phyloP scores from a whole-genome alignment of 2,329 filamentous ascomycete genomes.

The Ploettnerulaceae sp. region DNA sequence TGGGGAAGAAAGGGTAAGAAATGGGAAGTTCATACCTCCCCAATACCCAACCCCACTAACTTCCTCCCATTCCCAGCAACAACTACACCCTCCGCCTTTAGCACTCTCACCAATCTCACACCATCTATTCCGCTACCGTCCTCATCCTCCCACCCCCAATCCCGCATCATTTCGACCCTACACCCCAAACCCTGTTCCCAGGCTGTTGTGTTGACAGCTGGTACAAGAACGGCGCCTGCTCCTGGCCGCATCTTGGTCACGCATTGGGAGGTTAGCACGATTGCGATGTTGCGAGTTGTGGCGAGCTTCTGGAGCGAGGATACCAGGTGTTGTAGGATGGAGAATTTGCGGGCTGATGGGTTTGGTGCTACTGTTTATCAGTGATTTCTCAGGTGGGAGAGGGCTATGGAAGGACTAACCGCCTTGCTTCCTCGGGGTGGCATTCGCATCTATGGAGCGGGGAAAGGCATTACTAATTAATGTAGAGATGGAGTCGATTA shows the following conservation, averaged over 20 bases:
- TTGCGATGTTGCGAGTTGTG: constrained; percentile 63
- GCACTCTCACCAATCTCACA: constrained; percentile 56
- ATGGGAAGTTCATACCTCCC: constrained; percentile 19
- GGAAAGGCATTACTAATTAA: constrained; percentile 75
- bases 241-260: constrained; percentile 72
- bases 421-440: constrained; percentile 22
- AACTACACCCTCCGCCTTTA: constrained; percentile 55
- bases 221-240: constrained; percentile 63
- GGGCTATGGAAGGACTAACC: constrained; percentile 22
- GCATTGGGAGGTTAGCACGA: constrained; percentile 74
- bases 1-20: background rate
- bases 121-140: constrained; percentile 45
- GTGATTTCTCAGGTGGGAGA: background rate
- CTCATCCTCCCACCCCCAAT: constrained; percentile 56
- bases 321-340: constrained; percentile 55
- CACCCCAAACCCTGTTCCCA: constrained; percentile 78
- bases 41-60: constrained; percentile 27
- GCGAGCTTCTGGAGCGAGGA: constrained; percentile 71
- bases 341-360: constrained; percentile 36
- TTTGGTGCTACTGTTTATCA: constrained; percentile 18
- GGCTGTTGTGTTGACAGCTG: constrained; percentile 66
- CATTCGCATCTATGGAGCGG: constrained; percentile 43
- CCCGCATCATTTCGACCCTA: constrained; percentile 72
- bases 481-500: constrained; percentile 74
- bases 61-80: constrained; percentile 22